Conservation (phyloP, 2,329 filamentous ascomycete species). For the Biscogniauxia mediterranea region DNA sequence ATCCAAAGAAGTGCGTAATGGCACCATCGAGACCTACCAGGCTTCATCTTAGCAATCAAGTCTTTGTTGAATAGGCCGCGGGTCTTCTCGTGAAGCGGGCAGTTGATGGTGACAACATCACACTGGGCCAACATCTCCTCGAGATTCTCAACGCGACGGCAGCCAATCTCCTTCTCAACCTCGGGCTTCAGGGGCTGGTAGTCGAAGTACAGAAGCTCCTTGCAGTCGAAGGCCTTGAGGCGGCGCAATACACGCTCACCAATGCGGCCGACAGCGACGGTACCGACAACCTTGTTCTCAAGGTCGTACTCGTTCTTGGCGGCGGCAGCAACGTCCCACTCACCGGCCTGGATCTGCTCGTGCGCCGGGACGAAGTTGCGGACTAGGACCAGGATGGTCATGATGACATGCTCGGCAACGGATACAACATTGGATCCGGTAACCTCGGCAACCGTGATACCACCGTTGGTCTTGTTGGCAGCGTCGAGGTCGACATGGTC, state of each 20-base stretch:
- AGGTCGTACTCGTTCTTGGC: constrained; percentile 99
- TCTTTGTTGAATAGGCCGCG: constrained; percentile 98
- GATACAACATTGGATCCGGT: constrained; percentile 98
- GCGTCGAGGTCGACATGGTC: constrained; percentile 97
- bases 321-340: constrained; percentile 93
- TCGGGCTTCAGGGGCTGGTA: constrained; percentile 91
- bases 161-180: constrained; percentile 93
- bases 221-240: constrained; percentile 98
- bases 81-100: constrained; percentile 98
- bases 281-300: constrained; percentile 95
- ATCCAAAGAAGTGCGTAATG: not conserved
- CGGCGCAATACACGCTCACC: constrained; percentile 96
- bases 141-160: constrained; percentile 80
- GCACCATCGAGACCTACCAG: constrained; percentile 56
- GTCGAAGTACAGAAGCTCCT: constrained; percentile 98
- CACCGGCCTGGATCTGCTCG: constrained; percentile 83
- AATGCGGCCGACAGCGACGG: constrained; percentile 95
- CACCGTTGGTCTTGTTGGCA: constrained; percentile 97
- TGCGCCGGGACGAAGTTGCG: constrained; percentile 99
- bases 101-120: constrained; percentile 99
- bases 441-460: constrained; percentile 94
- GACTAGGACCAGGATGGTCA: constrained; percentile 95
- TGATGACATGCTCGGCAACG: constrained; percentile 97
- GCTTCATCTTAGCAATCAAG: constrained; percentile 98
- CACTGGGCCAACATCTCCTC: constrained; percentile 95